Percentiles rank a stretch among this genome's conserved stretches.
These are phyloP conservation scores for Platanthera zijinensis DNA, from an alignment of 106 monocot species.

Conservation along the genomic window DNA sequence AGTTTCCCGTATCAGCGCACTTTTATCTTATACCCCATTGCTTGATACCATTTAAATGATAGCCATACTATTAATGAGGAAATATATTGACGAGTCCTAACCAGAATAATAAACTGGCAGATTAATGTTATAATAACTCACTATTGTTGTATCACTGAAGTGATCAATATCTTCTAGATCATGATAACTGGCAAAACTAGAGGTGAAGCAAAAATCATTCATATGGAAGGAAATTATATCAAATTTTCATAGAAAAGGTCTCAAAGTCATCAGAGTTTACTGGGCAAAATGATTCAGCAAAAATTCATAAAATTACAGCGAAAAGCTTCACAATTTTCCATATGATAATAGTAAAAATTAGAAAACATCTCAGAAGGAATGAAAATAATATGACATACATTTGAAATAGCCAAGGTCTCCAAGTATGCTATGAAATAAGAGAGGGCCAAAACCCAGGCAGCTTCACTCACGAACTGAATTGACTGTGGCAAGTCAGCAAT, in stretches of 20 bases:
- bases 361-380: slow-evolving; percentile 7
- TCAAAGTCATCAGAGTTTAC: neutral
- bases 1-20: neutral
- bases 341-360: neutral
- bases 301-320: neutral
- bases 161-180: neutral
- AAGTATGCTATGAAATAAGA: slow-evolving; percentile 93
- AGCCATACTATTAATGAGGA: neutral
- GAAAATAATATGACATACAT: slow-evolving; percentile 45
- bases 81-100: neutral
- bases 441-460: slow-evolving; percentile 72
- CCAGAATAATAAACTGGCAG: neutral
- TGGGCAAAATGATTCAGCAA: neutral
- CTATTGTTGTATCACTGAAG: neutral
- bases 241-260: neutral
- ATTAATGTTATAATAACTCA: neutral
- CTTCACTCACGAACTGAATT: slow-evolving; percentile 47
- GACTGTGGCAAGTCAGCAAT: slow-evolving; percentile 52
- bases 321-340: neutral
- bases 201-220: neutral
- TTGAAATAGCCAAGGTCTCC: slow-evolving; percentile 93
- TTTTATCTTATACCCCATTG: neutral
- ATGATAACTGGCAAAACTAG: neutral
- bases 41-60: neutral
- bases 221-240: neutral